Evolutionary conservation across 768 basidiomycete genomes (phyloP).

Genomic region (Amanita inopinata): DNA sequence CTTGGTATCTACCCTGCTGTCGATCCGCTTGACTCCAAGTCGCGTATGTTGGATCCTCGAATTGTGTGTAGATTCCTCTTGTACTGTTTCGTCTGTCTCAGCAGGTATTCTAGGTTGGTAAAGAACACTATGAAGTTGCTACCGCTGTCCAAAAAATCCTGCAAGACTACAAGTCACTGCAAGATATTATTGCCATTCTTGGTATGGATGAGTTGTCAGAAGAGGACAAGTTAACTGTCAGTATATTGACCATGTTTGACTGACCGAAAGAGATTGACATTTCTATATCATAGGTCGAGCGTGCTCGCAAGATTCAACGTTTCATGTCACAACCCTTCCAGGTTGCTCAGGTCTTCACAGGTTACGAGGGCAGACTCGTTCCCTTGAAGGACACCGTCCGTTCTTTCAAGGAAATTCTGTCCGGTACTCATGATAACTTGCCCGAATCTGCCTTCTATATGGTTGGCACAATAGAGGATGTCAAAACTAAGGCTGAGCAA

Average conservation of each 20-base stretch:
- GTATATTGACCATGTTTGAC: constrained; percentile 16
- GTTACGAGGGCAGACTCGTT: constrained; percentile 96
- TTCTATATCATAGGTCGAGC: constrained; percentile 74
- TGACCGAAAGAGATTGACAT: neutral
- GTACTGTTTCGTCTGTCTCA: neutral
- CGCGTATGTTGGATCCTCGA: constrained; percentile 99
- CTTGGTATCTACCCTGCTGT: constrained; percentile 99
- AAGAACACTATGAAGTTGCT: constrained; percentile 93
- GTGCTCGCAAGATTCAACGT: constrained; percentile 96
- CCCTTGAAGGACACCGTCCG: constrained; percentile 92
- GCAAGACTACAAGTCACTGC: constrained; percentile 92
- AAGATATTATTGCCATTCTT: constrained; percentile 99
- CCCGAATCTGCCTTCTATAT: constrained; percentile 99
- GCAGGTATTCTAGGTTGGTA: constrained; percentile 45
- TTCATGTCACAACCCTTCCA: constrained; percentile 99
- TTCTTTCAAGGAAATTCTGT: constrained; percentile 97
- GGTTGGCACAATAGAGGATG: constrained; percentile 96
- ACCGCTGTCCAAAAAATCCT: constrained; percentile 97
- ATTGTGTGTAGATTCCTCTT: constrained; percentile 48
- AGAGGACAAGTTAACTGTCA: constrained; percentile 96
- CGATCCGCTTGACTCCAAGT: constrained; percentile 98
- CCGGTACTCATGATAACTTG: constrained; percentile 77
- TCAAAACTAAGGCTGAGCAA: constrained; percentile 94
- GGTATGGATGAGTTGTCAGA: constrained; percentile 99
- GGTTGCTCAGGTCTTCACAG: constrained; percentile 99